Evolutionary conservation across 106 monocot genomes (phyloP).

Genomic region (Allium sativum): DNA sequence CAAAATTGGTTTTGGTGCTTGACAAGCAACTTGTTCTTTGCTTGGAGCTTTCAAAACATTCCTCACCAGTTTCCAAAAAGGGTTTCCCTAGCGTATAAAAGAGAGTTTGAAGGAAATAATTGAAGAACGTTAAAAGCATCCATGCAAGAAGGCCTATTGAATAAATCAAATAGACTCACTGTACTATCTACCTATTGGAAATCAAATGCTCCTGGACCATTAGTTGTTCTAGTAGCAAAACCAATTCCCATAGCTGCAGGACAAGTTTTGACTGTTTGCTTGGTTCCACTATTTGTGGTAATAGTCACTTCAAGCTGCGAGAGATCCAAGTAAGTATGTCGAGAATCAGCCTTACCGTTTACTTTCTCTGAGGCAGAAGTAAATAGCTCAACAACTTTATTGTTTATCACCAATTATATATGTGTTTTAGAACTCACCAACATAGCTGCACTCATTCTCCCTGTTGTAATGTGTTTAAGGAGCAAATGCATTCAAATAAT

Average conservation of each 20-base stretch:
- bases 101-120: background rate
- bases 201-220: conserved; percentile 95
- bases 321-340: conserved; percentile 56
- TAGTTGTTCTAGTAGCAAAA: conserved; percentile 91
- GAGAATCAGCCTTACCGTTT: conserved; percentile 58
- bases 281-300: conserved; percentile 19
- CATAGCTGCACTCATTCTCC: no score
- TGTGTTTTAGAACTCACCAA: conserved; percentile 89
- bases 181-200: conserved; percentile 76
- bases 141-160: background rate
- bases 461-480: no score
- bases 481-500: no score
- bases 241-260: conserved; percentile 34
- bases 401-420: conserved; percentile 76
- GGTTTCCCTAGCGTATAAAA: conserved; percentile 55
- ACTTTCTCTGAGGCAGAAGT: conserved; percentile 46
- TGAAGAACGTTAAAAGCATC: background rate
- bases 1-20: conserved; percentile 79
- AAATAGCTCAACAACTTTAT: conserved; percentile 68
- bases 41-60: conserved; percentile 55
- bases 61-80: conserved; percentile 82
- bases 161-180: conserved; percentile 21
- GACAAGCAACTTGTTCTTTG: conserved; percentile 64
- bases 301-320: conserved; percentile 54
- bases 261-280: background rate